Percentiles rank a stretch among this genome's conserved stretches.
These are phyloP conservation scores for Mucor ambiguus DNA, from an alignment of 371 early-diverging fungal species.

Conservation along the genomic window DNA sequence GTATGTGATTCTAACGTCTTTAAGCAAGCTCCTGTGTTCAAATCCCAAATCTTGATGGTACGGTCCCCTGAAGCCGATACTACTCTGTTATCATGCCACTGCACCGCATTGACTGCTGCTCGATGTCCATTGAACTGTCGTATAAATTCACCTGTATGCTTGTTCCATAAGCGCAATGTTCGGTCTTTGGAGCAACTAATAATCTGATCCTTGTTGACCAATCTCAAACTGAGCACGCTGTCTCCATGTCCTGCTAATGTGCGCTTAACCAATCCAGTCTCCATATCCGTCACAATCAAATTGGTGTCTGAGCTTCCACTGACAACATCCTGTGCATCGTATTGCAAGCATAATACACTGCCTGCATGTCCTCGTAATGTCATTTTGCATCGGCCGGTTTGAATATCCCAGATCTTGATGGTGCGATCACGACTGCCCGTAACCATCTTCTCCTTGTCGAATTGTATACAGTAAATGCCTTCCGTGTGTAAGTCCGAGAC, in stretches of 20 bases:
- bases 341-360: constrained; percentile 91
- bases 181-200: constrained; percentile 94
- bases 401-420: constrained; percentile 83
- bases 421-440: constrained; percentile 94
- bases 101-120: constrained; percentile 82
- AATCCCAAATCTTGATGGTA: constrained; percentile 81
- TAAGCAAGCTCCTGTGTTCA: constrained; percentile 58
- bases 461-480: constrained; percentile 94
- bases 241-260: constrained; percentile 64
- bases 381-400: constrained; percentile 50
- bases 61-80: constrained; percentile 85
- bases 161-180: constrained; percentile 87
- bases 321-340: constrained; percentile 76
- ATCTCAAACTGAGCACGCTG: constrained; percentile 79
- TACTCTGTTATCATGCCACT: constrained; percentile 56
- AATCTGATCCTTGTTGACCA: constrained; percentile 68
- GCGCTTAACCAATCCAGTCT: constrained; percentile 28
- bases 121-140: constrained; percentile 71
- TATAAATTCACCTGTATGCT: constrained; percentile 56
- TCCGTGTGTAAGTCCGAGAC: constrained; percentile 81
- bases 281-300: constrained; percentile 85
- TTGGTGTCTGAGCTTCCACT: constrained; percentile 92
- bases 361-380: constrained; percentile 86
- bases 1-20: constrained; percentile 60
- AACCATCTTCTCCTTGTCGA: constrained; percentile 78